Evolutionary conservation across 441 rosid genomes (phyloP), one percentile per base, ranked within the genome.

Genomic region (Gossypium schwendimanii): DNA sequence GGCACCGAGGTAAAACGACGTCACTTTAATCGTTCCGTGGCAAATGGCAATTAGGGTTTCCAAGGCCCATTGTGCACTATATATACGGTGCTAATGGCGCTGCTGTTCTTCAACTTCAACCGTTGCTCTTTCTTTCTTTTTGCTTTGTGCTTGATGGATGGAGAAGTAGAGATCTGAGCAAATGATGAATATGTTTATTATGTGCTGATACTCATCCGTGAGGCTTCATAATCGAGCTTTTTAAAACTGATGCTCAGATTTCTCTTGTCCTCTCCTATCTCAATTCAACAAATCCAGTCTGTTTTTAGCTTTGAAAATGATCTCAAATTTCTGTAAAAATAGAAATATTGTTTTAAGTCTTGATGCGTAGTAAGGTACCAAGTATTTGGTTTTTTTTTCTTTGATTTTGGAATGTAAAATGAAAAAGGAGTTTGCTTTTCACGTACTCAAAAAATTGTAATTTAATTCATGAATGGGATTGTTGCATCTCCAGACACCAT

Each of bases 191-290:
- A 64, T 36, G 36, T 63, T 73, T 59, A 4, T 54, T 17, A 31
- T n/a, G 28, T 9, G 45, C 91, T 80, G 79, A 87, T 60, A 5
- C 7, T 3, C 75, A 65, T 39, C 77, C 72, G 61, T 87, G 93
- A 78, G 61, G 93, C 78, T 81, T 83, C 82, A 72, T 75, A 79
- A 64, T 86, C 93, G 93, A 89, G 93, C 93, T 89, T 89, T 89
- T 89, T 89, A 89, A 89, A 86, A 80, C 93, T 86, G 91, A 89
- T 87, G 89, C 86, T 85, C 85, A 28, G 49, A 45, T 26, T 2
- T 41, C 66, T 10, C 64, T 2, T 7, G 60, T 12, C 4, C 1
- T 12, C 26, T 73, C 67, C 63, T 65, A 58, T 75, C 39, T 6
- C 39, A 33, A 31, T 0, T 31, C 36, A 31, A 31, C 39, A 33